These are phyloP conservation scores for Domatiomyces globalis DNA, from an alignment of 2,329 filamentous ascomycete genomes.

Conservation along the genomic window DNA sequence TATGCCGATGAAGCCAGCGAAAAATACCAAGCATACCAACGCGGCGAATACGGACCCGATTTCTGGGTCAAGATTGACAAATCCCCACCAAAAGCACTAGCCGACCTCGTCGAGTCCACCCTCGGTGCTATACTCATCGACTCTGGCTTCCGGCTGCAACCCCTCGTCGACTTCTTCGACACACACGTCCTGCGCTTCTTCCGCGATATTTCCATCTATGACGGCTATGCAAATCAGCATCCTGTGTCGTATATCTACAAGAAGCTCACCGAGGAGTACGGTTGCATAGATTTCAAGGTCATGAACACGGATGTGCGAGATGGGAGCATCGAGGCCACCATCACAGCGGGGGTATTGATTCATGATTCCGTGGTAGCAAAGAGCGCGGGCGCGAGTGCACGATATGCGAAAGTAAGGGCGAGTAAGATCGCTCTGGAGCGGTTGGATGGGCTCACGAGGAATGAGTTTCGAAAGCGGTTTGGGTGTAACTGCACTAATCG, in stretches of 20 bases:
- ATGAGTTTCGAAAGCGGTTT: slow-evolving; percentile 51
- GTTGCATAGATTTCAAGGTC: slow-evolving; percentile 46
- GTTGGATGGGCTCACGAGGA: slow-evolving; percentile 37
- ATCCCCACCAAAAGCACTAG: slow-evolving; percentile 43
- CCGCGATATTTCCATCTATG: slow-evolving; percentile 71
- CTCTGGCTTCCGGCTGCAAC: slow-evolving; percentile 58
- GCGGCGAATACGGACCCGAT: slow-evolving; percentile 23
- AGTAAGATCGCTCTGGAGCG: slow-evolving; percentile 27
- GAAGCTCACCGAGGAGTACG: slow-evolving; percentile 48
- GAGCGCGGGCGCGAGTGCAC: slow-evolving; percentile 46
- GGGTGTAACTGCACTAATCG: slow-evolving; percentile 11
- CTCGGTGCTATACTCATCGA: slow-evolving; percentile 88
- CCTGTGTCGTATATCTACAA: slow-evolving; percentile 61
- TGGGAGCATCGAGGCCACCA: slow-evolving; percentile 15
- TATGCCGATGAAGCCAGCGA: slow-evolving; percentile 31
- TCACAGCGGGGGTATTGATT: slow-evolving; percentile 52
- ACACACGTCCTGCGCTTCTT: slow-evolving; percentile 63
- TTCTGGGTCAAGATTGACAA: slow-evolving; percentile 31
- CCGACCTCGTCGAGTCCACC: slow-evolving; percentile 80
- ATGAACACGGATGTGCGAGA: slow-evolving; percentile 18
- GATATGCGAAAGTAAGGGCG: slow-evolving; percentile 55
- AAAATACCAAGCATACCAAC: slow-evolving; percentile 31
- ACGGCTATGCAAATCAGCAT: slow-evolving; percentile 73
- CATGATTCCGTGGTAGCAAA: slow-evolving; percentile 56
- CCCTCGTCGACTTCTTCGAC: slow-evolving; percentile 67